Conservation (phyloP, 2,329 filamentous ascomycete genomes). For the Cercospora sesami region DNA sequence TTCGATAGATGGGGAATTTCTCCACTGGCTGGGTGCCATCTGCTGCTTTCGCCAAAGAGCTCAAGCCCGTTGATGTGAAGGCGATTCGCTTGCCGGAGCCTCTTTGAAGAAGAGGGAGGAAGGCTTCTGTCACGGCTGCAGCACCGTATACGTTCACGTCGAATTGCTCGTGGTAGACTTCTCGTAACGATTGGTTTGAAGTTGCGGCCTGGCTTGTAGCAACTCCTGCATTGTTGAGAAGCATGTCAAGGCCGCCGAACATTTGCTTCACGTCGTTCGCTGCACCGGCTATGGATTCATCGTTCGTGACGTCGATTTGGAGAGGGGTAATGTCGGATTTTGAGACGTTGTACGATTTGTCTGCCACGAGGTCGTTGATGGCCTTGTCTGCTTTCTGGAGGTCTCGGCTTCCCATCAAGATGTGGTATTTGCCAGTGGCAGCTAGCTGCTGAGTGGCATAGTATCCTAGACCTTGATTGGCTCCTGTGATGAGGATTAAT, state of each 20-base stretch:
- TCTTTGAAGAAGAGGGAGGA: constrained; percentile 26
- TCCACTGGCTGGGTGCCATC: constrained; percentile 5
- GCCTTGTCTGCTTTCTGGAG: constrained; percentile 41
- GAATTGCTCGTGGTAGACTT: constrained; percentile 21
- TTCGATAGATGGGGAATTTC: constrained; percentile 29
- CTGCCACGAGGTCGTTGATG: constrained; percentile 29
- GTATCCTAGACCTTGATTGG: constrained; percentile 49
- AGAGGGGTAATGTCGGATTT: constrained; percentile 40
- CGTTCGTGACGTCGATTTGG: constrained; percentile 47
- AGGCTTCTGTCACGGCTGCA: constrained; percentile 30
- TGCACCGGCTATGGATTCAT: constrained; percentile 45
- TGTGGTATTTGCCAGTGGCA: constrained; percentile 42
- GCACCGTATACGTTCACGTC: constrained; percentile 36
- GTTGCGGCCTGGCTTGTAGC: background rate
- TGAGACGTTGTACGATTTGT: constrained; percentile 15
- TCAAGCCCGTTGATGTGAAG: constrained; percentile 31
- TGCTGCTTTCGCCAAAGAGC: background rate
- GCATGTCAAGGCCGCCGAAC: constrained; percentile 38
- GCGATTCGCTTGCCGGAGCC: constrained; percentile 26
- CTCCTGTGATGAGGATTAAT: constrained; percentile 42
- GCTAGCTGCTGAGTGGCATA: constrained; percentile 45
- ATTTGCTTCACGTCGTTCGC: constrained; percentile 35
- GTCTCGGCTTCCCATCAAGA: constrained; percentile 45
- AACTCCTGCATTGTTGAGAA: constrained; percentile 43
- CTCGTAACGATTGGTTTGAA: background rate